A percentile compares a stretch with the other conserved stretches of the same genome.
phyloP scores from a whole-genome alignment of 2,329 filamentous ascomycete genomes.

The Calycina marina region DNA sequence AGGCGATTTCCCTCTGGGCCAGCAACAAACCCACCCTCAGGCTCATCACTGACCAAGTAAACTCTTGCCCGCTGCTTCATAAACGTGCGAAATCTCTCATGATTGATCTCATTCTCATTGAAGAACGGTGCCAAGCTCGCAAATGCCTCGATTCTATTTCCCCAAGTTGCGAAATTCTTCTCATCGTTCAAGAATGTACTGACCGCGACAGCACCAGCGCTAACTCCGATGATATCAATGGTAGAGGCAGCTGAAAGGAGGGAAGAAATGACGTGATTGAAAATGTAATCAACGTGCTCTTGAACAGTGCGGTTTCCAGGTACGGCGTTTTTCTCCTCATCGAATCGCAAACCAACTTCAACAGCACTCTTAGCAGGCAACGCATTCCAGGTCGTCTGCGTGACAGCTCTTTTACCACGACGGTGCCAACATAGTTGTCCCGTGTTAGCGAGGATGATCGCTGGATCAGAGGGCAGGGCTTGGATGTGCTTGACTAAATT shows the following conservation, averaged over 20 bases:
- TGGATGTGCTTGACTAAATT: constrained; percentile 39
- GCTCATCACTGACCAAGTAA: constrained; percentile 22
- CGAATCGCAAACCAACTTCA: constrained; percentile 37
- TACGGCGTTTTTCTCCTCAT: constrained; percentile 44
- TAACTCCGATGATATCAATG: constrained; percentile 58
- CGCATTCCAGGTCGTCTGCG: constrained; percentile 37
- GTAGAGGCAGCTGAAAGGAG: constrained; percentile 34
- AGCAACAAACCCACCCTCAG: constrained; percentile 36
- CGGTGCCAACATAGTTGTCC: constrained; percentile 69
- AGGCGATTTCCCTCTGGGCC: constrained; percentile 28
- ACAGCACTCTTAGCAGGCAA: constrained; percentile 49
- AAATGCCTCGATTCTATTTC: constrained; percentile 31
- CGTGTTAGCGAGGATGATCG: constrained; percentile 62
- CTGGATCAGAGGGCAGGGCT: constrained; percentile 26
- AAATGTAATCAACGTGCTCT: constrained; percentile 53
- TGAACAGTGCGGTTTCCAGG: constrained; percentile 38
- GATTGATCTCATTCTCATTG: constrained; percentile 26
- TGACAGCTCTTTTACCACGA: constrained; percentile 43
- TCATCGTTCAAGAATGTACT: constrained; percentile 42
- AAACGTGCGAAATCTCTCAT: constrained; percentile 32
- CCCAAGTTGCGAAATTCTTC: constrained; percentile 34
- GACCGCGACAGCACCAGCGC: constrained; percentile 46
- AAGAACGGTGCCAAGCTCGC: constrained; percentile 35
- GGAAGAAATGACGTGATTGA: constrained; percentile 44
- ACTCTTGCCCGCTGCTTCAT: not conserved